phyloP scores from a whole-genome alignment of 139 green algal genomes.

The Limnomonas spitsbergensis region DNA sequence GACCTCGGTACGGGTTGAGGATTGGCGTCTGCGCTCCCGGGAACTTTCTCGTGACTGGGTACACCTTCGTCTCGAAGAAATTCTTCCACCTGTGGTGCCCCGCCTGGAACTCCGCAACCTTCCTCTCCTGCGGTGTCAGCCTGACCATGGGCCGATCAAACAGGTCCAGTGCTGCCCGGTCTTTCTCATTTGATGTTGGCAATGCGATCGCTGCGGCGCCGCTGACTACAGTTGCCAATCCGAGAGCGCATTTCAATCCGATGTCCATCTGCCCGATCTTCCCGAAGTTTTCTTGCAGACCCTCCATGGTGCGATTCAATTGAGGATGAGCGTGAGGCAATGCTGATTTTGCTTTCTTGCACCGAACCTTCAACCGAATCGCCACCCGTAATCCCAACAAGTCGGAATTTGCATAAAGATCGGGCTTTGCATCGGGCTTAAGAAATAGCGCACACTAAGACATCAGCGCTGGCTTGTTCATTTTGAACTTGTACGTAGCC shows the following conservation, averaged over 20 bases:
- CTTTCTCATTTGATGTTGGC: constrained; percentile 45
- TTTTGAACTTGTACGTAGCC: too few relatives aligned
- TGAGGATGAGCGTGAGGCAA: not conserved
- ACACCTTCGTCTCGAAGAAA: constrained; percentile 53
- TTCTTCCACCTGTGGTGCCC: constrained; percentile 41
- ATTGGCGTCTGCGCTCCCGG: constrained; percentile 49
- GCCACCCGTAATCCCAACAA: too few relatives aligned
- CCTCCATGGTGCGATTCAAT: not conserved
- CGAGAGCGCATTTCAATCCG: not conserved
- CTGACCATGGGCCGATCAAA: constrained; percentile 36
- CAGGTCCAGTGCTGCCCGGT: constrained; percentile 42
- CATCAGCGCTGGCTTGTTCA: too few relatives aligned
- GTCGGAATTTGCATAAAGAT: too few relatives aligned
- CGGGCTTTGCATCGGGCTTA: too few relatives aligned
- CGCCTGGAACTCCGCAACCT: constrained; percentile 44
- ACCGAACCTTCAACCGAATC: too few relatives aligned
- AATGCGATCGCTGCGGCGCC: constrained; percentile 33
- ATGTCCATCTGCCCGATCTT: not conserved
- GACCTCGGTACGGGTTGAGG: constrained; percentile 48
- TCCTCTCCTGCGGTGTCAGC: constrained; percentile 35
- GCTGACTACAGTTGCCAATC: not conserved
- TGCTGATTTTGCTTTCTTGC: not conserved
- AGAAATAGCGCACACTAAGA: too few relatives aligned
- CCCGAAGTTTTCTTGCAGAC: not conserved
- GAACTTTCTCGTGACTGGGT: constrained; percentile 48